Percentiles rank a stretch among this genome's conserved stretches.
Conservation (phyloP, 169 alveolate species). For the Babesia bigemina region DNA sequence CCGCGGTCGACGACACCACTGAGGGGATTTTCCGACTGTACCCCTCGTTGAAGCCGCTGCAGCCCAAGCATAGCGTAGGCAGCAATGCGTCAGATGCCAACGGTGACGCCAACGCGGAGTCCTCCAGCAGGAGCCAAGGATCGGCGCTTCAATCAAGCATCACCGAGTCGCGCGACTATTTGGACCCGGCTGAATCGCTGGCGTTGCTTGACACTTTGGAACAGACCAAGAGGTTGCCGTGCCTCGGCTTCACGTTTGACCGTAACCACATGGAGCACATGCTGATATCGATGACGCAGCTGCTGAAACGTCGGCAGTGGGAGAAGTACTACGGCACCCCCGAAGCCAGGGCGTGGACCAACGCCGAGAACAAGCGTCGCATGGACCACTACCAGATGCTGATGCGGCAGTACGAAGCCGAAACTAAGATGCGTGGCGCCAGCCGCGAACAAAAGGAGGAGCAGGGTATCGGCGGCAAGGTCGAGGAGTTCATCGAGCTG, state of each 20-base stretch:
- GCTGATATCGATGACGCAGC: constrained; percentile 71
- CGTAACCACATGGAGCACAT: constrained; percentile 81
- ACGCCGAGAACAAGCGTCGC: constrained; percentile 79
- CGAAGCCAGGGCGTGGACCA: constrained; percentile 79
- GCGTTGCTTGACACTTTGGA: constrained; percentile 79
- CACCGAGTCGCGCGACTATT: constrained; percentile 44
- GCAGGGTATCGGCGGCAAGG: constrained; percentile 80
- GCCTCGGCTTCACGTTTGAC: constrained; percentile 86
- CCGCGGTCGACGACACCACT: constrained; percentile 10
- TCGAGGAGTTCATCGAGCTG: constrained; percentile 73
- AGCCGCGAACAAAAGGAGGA: constrained; percentile 84
- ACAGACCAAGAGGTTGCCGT: constrained; percentile 81
- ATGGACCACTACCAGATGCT: constrained; percentile 78
- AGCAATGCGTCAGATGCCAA: neutral
- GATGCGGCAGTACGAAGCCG: constrained; percentile 80
- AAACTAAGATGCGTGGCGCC: constrained; percentile 76
- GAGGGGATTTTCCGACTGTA: constrained; percentile 29
- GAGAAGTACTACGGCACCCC: constrained; percentile 86
- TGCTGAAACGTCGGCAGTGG: constrained; percentile 79
- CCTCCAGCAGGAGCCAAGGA: neutral
- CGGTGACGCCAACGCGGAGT: neutral
- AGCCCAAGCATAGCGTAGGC: neutral
- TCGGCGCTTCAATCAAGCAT: neutral
- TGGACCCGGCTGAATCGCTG: constrained; percentile 72
- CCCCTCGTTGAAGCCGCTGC: constrained; percentile 29